Evolutionary conservation across 2,329 filamentous ascomycete genomes (phyloP).

Genomic region (Cryphonectria parasitica): DNA sequence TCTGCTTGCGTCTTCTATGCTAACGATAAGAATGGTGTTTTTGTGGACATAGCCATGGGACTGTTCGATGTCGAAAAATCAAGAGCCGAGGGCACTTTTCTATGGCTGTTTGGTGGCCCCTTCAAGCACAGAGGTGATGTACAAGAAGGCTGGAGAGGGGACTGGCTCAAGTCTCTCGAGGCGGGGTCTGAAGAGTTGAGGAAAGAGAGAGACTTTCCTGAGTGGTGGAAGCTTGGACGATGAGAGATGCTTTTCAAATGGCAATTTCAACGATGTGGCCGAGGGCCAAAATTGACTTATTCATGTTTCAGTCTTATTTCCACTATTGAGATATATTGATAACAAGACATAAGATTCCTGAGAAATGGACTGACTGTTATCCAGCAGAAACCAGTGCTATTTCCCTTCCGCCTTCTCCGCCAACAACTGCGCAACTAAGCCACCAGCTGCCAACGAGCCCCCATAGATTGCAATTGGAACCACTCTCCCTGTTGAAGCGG

Average conservation of each 20-base stretch:
- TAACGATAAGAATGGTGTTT: conserved; percentile 40
- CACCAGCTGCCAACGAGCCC: conserved; percentile 16
- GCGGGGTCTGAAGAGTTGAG: conserved; percentile 44
- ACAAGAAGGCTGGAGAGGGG: conserved; percentile 46
- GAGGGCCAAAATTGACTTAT: not conserved
- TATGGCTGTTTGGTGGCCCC: conserved; percentile 46
- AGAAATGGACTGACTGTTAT: not conserved
- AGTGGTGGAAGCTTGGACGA: conserved; percentile 11
- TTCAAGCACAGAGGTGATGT: conserved; percentile 40
- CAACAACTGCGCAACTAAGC: conserved; percentile 21
- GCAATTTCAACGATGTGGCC: not conserved
- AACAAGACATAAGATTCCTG: not conserved
- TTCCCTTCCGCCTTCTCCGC: conserved; percentile 9
- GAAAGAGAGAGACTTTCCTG: conserved; percentile 28
- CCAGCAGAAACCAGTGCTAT: not conserved
- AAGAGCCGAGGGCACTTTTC: conserved; percentile 48
- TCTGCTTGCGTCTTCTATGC: conserved; percentile 53
- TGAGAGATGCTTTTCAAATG: not conserved
- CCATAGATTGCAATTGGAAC: conserved; percentile 23
- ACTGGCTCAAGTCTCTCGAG: conserved; percentile 38
- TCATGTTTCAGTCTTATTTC: not conserved
- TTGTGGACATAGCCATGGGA: conserved; percentile 50
- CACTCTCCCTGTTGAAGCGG: conserved; percentile 10
- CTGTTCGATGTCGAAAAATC: conserved; percentile 50
- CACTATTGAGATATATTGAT: not conserved